Evolutionary conservation across 768 basidiomycete genomes (phyloP).

Genomic region (Calvatia gigantea): DNA sequence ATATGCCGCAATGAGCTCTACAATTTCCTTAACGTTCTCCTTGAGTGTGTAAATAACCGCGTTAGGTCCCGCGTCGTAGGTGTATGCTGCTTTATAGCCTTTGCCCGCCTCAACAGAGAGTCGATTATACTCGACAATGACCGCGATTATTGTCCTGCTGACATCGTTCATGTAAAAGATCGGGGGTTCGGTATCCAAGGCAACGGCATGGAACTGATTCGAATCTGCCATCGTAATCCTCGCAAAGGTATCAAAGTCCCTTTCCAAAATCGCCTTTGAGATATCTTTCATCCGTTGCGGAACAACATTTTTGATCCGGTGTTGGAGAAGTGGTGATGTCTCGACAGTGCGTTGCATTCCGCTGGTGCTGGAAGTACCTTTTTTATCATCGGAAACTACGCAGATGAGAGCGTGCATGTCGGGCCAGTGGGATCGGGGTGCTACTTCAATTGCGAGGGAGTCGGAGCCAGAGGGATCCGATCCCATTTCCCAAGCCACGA

Average conservation of each 20-base stretch:
- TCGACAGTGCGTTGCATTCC: constrained; percentile 99
- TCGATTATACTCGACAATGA: constrained; percentile 93
- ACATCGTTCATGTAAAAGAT: constrained; percentile 99
- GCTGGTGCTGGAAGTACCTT: constrained; percentile 89
- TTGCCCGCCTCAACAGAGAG: constrained; percentile 51
- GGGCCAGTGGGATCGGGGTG: constrained; percentile 86
- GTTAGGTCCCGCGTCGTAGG: constrained; percentile 99
- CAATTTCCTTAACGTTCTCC: constrained; percentile 74
- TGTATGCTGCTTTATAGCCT: constrained; percentile 87
- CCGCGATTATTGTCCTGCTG: constrained; percentile 83
- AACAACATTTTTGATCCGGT: constrained; percentile 85
- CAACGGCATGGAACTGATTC: constrained; percentile 98
- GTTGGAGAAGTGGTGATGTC: constrained; percentile 82
- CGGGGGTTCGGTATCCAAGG: constrained; percentile 93
- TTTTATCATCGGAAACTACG: constrained; percentile 94
- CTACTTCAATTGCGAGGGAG: constrained; percentile 85
- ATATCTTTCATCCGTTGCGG: constrained; percentile 84
- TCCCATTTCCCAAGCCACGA: constrained; percentile 93
- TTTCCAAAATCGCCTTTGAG: constrained; percentile 67
- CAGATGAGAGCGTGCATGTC: constrained; percentile 97
- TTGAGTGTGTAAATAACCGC: constrained; percentile 91
- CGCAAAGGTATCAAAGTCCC: constrained; percentile 89
- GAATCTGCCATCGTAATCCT: constrained; percentile 94
- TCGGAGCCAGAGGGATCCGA: constrained; percentile 66
- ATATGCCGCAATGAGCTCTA: constrained; percentile 71